Conservation (phyloP, 768 basidiomycete genomes). For the Calvatia gigantea region DNA sequence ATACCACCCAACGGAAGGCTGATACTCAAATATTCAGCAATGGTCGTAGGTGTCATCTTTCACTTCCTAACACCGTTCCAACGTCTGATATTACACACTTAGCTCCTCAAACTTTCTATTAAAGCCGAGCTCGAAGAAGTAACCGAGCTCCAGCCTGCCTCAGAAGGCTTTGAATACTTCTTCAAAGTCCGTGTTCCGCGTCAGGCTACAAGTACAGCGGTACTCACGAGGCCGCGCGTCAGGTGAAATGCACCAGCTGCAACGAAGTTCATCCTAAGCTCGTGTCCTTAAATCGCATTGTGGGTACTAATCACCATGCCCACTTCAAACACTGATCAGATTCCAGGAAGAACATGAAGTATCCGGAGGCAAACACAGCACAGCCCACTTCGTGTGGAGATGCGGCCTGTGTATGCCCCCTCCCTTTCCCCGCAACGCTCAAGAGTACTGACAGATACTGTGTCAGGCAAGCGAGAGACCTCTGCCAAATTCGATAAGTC, state of each 20-base stretch:
- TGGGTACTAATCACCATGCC: conserved; percentile 33
- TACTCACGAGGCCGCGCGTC: conserved; percentile 20
- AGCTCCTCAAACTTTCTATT: conserved; percentile 65
- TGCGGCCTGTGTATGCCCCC: conserved; percentile 55
- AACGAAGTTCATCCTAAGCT: conserved; percentile 71
- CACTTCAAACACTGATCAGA: background rate
- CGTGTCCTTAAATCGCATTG: conserved; percentile 68
- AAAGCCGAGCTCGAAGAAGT: conserved; percentile 82
- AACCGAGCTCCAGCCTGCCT: conserved; percentile 62
- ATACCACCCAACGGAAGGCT: conserved; percentile 12
- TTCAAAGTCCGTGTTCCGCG: conserved; percentile 54
- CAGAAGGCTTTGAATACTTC: conserved; percentile 73
- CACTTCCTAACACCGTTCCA: too few species aligned
- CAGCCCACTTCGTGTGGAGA: conserved; percentile 79
- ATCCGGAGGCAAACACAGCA: conserved; percentile 62
- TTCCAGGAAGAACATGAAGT: conserved; percentile 62
- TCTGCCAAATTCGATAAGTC: conserved; percentile 73
- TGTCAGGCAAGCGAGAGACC: conserved; percentile 67
- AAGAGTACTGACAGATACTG: background rate
- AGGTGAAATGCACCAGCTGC: conserved; percentile 81
- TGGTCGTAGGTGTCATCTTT: conserved; percentile 66
- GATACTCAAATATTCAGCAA: too few species aligned
- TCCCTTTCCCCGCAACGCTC: background rate
- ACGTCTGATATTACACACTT: conserved; percentile 1
- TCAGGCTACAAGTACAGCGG: background rate